A percentile compares a stretch with the other conserved stretches of the same genome.
phyloP scores from a whole-genome alignment of 1,284 basidiomycete species.

The Xerocomus minutiporus region DNA sequence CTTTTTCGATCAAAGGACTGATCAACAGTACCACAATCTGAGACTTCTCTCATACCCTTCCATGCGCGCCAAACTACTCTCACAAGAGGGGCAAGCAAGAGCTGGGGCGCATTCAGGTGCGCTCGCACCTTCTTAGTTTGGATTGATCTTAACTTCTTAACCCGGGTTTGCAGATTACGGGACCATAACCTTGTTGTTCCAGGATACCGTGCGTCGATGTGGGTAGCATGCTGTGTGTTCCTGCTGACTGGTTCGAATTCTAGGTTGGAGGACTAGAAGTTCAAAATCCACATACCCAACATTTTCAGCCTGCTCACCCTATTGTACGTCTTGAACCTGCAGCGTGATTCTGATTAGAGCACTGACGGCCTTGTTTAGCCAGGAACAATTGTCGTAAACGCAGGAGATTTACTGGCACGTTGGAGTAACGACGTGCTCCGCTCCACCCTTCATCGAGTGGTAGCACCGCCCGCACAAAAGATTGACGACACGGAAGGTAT shows the following conservation, averaged over 20 bases:
- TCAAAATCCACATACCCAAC: slow-evolving; percentile 68
- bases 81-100: slow-evolving; percentile 65
- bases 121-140: slow-evolving; percentile 4
- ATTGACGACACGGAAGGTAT: slow-evolving; percentile 47
- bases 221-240: neutral
- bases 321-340: slow-evolving; percentile 48
- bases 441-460: slow-evolving; percentile 79
- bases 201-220: slow-evolving; percentile 55
- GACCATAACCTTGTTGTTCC: slow-evolving; percentile 79
- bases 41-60: slow-evolving; percentile 73
- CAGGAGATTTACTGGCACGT: slow-evolving; percentile 38
- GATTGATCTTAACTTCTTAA: slow-evolving; percentile 1
- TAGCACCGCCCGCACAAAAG: slow-evolving; percentile 58
- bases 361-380: slow-evolving; percentile 41
- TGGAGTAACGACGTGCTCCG: slow-evolving; percentile 81
- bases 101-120: slow-evolving; percentile 75
- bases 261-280: slow-evolving; percentile 82
- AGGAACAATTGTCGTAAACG: slow-evolving; percentile 43
- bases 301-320: slow-evolving; percentile 69
- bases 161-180: slow-evolving; percentile 64
- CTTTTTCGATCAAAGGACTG: slow-evolving; percentile 70
- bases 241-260: slow-evolving; percentile 4
- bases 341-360: slow-evolving; percentile 1
- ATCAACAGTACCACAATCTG: slow-evolving; percentile 75
- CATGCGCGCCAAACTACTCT: slow-evolving; percentile 54